These are phyloP conservation scores for Metschnikowia cubensis DNA, from an alignment of 805 yeast genomes.

Conservation along the genomic window DNA sequence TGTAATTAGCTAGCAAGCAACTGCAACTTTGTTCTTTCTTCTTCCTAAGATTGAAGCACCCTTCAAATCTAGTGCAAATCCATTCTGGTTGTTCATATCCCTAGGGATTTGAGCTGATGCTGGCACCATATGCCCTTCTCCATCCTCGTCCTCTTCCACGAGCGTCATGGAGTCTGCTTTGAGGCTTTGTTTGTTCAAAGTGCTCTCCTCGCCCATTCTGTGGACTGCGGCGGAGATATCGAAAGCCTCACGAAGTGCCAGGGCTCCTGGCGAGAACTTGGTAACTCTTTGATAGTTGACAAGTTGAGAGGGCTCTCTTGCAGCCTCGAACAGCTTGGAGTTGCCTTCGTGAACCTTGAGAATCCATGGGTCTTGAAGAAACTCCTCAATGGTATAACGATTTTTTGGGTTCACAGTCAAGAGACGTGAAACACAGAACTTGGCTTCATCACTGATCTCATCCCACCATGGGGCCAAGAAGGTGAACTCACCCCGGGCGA, in stretches of 20 bases:
- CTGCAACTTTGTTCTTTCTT: conserved; percentile 23
- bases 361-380: conserved; percentile 70
- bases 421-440: conserved; percentile 60
- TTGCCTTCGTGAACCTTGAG: conserved; percentile 12
- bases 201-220: conserved; percentile 67
- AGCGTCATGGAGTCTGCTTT: conserved; percentile 22
- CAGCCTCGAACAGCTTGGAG: background rate
- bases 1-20: conserved; percentile 6
- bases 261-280: conserved; percentile 67
- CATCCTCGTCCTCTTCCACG: conserved; percentile 37
- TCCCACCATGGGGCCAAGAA: conserved; percentile 88
- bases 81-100: conserved; percentile 14
- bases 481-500: conserved; percentile 66
- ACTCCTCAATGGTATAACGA: conserved; percentile 64
- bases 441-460: conserved; percentile 69
- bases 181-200: conserved; percentile 23
- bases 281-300: conserved; percentile 22
- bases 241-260: conserved; percentile 79
- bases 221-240: conserved; percentile 85
- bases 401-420: conserved; percentile 65
- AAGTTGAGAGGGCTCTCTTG: background rate
- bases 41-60: conserved; percentile 55
- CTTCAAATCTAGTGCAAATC: conserved; percentile 44
- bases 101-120: conserved; percentile 10
- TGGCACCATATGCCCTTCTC: conserved; percentile 17